Evolutionary conservation across 371 early-diverging fungal genomes (phyloP).

Genomic region (Fennellomyces sp.): DNA sequence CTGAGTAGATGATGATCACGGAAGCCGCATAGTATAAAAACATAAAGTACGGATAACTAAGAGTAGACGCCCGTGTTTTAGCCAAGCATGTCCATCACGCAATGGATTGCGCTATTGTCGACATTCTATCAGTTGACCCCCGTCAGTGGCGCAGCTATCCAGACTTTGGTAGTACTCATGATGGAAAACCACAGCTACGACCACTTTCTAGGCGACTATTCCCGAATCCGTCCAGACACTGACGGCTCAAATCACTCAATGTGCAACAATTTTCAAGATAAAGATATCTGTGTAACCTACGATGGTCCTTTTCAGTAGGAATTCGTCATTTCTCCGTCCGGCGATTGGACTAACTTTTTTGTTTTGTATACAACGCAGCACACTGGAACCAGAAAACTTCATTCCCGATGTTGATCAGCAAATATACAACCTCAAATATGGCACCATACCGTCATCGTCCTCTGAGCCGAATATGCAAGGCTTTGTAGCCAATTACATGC

Average conservation of each 20-base stretch:
- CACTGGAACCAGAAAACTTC: constrained; percentile 24
- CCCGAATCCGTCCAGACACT: constrained; percentile 4
- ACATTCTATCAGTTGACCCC: constrained; percentile 1
- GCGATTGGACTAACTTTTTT: not conserved
- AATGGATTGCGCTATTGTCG: constrained; percentile 11
- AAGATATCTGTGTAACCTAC: constrained; percentile 15
- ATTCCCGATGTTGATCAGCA: constrained; percentile 22
- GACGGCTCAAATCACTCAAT: constrained; percentile 18
- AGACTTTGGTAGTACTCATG: constrained; percentile 24
- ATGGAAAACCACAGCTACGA: constrained; percentile 38
- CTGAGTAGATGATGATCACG: not conserved
- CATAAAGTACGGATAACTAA: not conserved
- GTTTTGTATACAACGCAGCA: not conserved
- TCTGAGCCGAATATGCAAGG: constrained; percentile 20
- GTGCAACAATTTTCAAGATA: constrained; percentile 15
- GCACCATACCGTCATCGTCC: not conserved
- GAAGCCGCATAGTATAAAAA: not conserved
- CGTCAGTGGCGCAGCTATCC: not conserved
- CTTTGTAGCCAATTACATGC: constrained; percentile 17
- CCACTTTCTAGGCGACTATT: constrained; percentile 23
- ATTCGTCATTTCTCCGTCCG: not conserved
- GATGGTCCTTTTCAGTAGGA: constrained; percentile 20
- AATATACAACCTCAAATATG: constrained; percentile 14
- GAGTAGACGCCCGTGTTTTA: no score
- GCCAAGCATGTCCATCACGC: constrained; percentile 5